Conservation (phyloP, 495 filamentous ascomycete genomes). For the Diplogelasinospora grovesii region DNA sequence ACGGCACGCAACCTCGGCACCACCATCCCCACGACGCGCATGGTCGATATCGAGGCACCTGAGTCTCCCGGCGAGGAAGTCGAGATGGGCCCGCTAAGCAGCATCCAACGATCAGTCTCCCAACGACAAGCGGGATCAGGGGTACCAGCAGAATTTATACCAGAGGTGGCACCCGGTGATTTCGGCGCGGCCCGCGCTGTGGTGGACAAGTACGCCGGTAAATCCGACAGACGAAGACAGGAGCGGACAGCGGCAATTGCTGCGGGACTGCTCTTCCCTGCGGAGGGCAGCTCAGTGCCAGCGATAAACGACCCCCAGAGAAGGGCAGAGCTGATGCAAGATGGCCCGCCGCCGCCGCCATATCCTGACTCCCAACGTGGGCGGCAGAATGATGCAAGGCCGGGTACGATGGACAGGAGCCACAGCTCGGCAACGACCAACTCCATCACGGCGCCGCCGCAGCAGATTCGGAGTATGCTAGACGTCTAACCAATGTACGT, state of each 20-base stretch:
- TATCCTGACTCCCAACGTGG: slow-evolving; percentile 14
- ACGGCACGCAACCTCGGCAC: slow-evolving; percentile 31
- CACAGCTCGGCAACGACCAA: slow-evolving; percentile 23
- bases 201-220: slow-evolving; percentile 25
- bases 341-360: slow-evolving; percentile 27
- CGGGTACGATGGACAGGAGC: slow-evolving; percentile 23
- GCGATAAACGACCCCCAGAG: slow-evolving; percentile 6
- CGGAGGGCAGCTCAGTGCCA: too few relatives aligned
- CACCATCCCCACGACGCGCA: slow-evolving; percentile 29
- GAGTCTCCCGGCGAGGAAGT: slow-evolving; percentile 12
- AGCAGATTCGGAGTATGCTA: slow-evolving; percentile 52
- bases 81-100: slow-evolving; percentile 39
- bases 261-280: slow-evolving; percentile 33
- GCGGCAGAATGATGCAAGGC: slow-evolving; percentile 6
- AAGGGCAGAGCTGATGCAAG: slow-evolving; percentile 22
- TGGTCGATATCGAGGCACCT: slow-evolving; percentile 12
- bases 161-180: slow-evolving; percentile 13
- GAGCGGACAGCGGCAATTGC: slow-evolving; percentile 29
- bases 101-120: slow-evolving; percentile 13
- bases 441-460: slow-evolving; percentile 34
- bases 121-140: too few relatives aligned
- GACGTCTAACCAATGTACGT: slow-evolving; percentile 44
- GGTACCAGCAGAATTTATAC: too few relatives aligned
- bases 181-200: slow-evolving; percentile 8
- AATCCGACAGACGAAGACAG: slow-evolving; percentile 26